Evolutionary conservation across 2,329 filamentous ascomycete genomes (phyloP).

Genomic region (Claviceps sp.): DNA sequence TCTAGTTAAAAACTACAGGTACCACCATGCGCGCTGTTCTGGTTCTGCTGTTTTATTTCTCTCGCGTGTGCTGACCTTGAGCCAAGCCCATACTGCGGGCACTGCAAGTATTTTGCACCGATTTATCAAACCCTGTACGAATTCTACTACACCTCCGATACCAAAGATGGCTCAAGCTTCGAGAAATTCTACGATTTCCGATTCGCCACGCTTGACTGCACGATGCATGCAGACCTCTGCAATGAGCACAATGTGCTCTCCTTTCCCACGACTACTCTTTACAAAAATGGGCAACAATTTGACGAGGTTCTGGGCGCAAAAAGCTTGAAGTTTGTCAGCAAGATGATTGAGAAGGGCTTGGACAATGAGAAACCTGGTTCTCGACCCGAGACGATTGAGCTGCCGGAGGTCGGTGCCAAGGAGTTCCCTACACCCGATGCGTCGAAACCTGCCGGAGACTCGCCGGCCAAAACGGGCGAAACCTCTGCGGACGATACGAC

Average conservation of each 20-base stretch:
- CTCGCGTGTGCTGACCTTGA: conserved; percentile 14
- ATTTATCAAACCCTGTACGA: conserved; percentile 89
- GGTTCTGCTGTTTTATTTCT: not conserved
- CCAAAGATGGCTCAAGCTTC: conserved; percentile 50
- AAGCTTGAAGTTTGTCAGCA: conserved; percentile 50
- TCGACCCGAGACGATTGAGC: conserved; percentile 50
- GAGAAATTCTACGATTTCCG: conserved; percentile 77
- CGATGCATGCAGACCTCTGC: conserved; percentile 72
- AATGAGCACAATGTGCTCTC: conserved; percentile 48
- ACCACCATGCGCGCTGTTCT: conserved; percentile 5
- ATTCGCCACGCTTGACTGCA: conserved; percentile 77
- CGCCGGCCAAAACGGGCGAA: conserved; percentile 13
- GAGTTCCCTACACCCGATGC: conserved; percentile 20
- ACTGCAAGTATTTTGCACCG: conserved; percentile 71
- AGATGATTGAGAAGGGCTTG: conserved; percentile 61
- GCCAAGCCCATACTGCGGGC: conserved; percentile 45
- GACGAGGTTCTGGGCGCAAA: conserved; percentile 54
- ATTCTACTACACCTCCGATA: conserved; percentile 81
- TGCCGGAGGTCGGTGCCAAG: conserved; percentile 60
- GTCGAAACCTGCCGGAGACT: conserved; percentile 18
- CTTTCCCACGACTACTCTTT: conserved; percentile 69
- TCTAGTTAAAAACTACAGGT: conserved; percentile 57
- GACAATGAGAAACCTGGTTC: conserved; percentile 72
- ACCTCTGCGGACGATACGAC: conserved; percentile 8
- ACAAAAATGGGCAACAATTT: conserved; percentile 59